Conservation (phyloP, 2,329 filamentous ascomycete species). For the Colletotrichum neosansevieriae region DNA sequence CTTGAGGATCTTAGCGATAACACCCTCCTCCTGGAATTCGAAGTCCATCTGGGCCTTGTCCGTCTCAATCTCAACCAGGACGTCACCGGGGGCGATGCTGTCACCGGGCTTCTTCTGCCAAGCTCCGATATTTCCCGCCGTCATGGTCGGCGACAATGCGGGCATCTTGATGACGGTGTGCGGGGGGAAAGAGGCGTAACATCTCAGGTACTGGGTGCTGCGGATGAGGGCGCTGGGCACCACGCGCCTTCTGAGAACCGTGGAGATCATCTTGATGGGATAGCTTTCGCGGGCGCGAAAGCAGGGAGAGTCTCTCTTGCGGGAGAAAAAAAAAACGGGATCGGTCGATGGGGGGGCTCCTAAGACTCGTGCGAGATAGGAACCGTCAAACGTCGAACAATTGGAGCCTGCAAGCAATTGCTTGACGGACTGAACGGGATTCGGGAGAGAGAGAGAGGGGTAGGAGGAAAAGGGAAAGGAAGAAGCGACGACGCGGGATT, state of each 20-base stretch:
- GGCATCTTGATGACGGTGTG: constrained; percentile 98
- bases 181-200: constrained; percentile 87
- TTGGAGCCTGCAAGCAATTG: constrained; percentile 35
- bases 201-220: constrained; percentile 69
- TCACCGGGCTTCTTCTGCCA: constrained; percentile 99
- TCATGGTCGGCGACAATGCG: constrained; percentile 97
- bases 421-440: constrained; percentile 39
- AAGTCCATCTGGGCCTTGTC: constrained; percentile 99
- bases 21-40: constrained; percentile 98
- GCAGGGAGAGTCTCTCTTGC: constrained; percentile 16
- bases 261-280: constrained; percentile 68
- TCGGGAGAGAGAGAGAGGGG: constrained; percentile 35
- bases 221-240: constrained; percentile 66
- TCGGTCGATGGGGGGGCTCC: background rate
- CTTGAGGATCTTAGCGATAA: constrained; percentile 93
- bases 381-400: constrained; percentile 37
- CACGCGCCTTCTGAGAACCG: constrained; percentile 72
- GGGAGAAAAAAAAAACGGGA: background rate
- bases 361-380: constrained; percentile 8
- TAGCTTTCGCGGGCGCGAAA: constrained; percentile 35
- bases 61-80: constrained; percentile 98
- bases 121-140: constrained; percentile 91
- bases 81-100: constrained; percentile 87
- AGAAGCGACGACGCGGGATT: constrained; percentile 47
- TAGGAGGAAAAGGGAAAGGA: background rate